A percentile compares a stretch with the other conserved stretches of the same genome.
These are phyloP conservation scores for Discostella stelligeroides DNA, from an alignment of 108 stramenopile genomes.

Conservation along the genomic window DNA sequence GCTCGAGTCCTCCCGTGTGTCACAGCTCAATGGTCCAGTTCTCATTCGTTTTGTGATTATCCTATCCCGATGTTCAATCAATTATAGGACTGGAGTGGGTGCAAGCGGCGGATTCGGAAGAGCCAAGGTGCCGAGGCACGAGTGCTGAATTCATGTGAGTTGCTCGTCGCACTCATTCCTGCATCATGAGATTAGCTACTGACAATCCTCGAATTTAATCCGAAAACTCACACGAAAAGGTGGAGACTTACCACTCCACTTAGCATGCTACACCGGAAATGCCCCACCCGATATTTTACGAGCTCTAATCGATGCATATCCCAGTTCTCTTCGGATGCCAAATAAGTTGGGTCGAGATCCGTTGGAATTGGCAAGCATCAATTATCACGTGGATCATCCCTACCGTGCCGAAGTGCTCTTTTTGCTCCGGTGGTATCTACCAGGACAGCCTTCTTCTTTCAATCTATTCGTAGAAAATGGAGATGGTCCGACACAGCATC, in stretches of 20 bases:
- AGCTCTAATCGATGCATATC: conserved; percentile 35
- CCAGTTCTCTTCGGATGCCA: conserved; percentile 13
- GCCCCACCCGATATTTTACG: conserved; percentile 36
- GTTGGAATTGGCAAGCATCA: conserved; percentile 33
- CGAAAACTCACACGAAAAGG: neutral
- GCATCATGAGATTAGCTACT: neutral
- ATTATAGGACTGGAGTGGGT: conserved; percentile 13
- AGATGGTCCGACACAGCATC: too few species aligned
- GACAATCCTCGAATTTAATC: neutral
- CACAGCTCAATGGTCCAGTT: too few species aligned
- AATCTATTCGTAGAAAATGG: neutral
- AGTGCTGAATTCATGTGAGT: conserved; percentile 15
- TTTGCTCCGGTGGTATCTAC: conserved; percentile 36
- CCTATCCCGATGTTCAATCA: neutral
- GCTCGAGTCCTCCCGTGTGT: too few species aligned
- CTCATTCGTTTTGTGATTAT: too few species aligned
- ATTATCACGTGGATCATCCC: conserved; percentile 25
- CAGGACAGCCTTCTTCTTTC: conserved; percentile 7
- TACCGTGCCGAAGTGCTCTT: conserved; percentile 27
- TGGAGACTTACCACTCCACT: conserved; percentile 38
- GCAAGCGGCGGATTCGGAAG: conserved; percentile 4
- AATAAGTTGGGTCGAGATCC: conserved; percentile 34
- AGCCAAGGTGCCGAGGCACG: conserved; percentile 16
- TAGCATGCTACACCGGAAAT: conserved; percentile 35
- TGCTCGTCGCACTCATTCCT: too few species aligned